phyloP scores from a whole-genome alignment of 2,329 filamentous ascomycete genomes.

The Scolecobasidium constrictum region DNA sequence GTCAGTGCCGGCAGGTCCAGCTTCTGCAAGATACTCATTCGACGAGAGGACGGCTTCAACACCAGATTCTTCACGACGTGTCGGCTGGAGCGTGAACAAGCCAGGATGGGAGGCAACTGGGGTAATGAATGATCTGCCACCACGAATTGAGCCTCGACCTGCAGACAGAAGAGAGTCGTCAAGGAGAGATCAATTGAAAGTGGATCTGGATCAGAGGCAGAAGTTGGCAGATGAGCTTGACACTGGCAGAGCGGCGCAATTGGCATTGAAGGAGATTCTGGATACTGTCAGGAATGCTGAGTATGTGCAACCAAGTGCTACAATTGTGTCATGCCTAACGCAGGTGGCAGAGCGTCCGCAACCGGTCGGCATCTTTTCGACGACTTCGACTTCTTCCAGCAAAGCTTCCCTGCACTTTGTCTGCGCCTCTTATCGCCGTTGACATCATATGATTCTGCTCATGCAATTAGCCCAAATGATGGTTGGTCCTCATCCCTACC shows the following conservation, averaged over 20 bases:
- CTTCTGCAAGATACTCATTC: constrained; percentile 22
- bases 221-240: constrained; percentile 61
- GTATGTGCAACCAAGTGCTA: constrained; percentile 38
- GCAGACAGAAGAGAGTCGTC: constrained; percentile 21
- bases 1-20: constrained; percentile 27
- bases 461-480: constrained; percentile 63
- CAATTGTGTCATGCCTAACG: constrained; percentile 8
- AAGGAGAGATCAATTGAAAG: constrained; percentile 33
- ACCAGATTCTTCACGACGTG: constrained; percentile 17
- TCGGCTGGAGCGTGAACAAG: constrained; percentile 35
- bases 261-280: constrained; percentile 74
- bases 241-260: constrained; percentile 69
- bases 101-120: constrained; percentile 67
- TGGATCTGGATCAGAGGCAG: constrained; percentile 52
- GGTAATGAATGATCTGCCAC: constrained; percentile 63
- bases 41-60: not conserved
- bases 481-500: constrained; percentile 78
- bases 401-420: constrained; percentile 78
- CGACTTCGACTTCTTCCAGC: constrained; percentile 65
- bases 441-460: constrained; percentile 70
- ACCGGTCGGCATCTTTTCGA: constrained; percentile 46
- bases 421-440: constrained; percentile 72
- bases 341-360: constrained; percentile 28
- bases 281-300: constrained; percentile 74
- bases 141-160: constrained; percentile 23